Evolutionary conservation across 768 basidiomycete genomes (phyloP), one percentile per base, ranked within the genome.

Genomic region (Naganishia friedmannii): DNA sequence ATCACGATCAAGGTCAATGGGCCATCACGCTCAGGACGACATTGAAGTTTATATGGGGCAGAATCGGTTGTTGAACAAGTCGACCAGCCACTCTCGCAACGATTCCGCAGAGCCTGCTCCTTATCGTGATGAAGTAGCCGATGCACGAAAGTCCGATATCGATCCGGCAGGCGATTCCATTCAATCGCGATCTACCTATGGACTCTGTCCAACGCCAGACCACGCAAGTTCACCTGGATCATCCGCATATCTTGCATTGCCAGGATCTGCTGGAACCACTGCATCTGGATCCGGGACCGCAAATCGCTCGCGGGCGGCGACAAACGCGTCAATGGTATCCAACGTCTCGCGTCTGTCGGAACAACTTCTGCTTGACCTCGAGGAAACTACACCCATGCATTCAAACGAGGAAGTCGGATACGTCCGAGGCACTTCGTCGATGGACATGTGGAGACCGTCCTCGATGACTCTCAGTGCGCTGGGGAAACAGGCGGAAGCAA

Each of bases 381-480:
- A 68, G 15, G 54, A 56, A 26, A 55, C 42, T 51, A 51, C 23
- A 3, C 48, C 21, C 4, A 21, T n/a, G 12, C 48, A 51, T n/a
- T 23, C 48, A 26, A 21, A 51, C 29, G 67, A 55, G 32, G 53
- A 57, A 34, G 67, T 26, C 34, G 67, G 15, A 26, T 31, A 56
- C 3, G 39, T 68, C 26, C 29, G 67, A 34, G 67, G 67, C 28
- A 68, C 67, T 42, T 48, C 67, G 8, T 68, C 67, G 19, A n/a
- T 70, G 53, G 70, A 70, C 48, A 37, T 70, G 13, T 70, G 70
- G 70, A 37, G 70, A 39, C 70, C 70, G 15, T 53, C 28, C 6
- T 21, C 53, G 23, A 70, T 70, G 70, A 70, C 65, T 13, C 65
- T 70, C 17, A 46, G 53, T 29, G 21, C 34, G 3, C 37, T 45